Conservation (phyloP, 345 rosid genomes). For the Eutrema heterophyllum region DNA sequence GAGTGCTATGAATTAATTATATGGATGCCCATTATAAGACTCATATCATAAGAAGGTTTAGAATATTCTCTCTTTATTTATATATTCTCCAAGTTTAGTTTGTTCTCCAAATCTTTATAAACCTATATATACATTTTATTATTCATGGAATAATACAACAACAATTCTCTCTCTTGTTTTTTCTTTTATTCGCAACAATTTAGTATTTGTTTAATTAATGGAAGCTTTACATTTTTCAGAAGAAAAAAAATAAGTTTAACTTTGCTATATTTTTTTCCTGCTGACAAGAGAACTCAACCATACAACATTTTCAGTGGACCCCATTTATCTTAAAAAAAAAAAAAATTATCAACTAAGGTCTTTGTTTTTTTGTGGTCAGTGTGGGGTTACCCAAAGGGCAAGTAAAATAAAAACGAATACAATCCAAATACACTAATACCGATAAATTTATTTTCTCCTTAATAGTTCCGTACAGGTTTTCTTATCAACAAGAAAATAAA, state of each 20-base stretch:
- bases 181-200: no score
- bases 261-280: conserved; percentile 23
- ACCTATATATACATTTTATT: no score
- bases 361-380: conserved; percentile 33
- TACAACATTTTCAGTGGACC: conserved; percentile 32
- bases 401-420: conserved; percentile 16
- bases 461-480: conserved; percentile 16
- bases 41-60: no score
- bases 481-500: background rate
- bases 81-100: no score
- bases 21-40: no score
- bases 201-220: background rate
- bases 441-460: background rate
- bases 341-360: conserved; percentile 1
- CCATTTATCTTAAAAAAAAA: conserved; percentile 17
- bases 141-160: no score
- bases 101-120: no score
- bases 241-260: background rate
- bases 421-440: conserved; percentile 23
- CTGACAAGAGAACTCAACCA: conserved; percentile 31
- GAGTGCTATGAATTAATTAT: no score
- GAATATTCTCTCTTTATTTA: no score
- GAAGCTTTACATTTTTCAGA: background rate
- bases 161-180: no score
- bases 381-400: conserved; percentile 34